These are phyloP conservation scores for Bipolaris zeicola DNA, from an alignment of 2,329 filamentous ascomycete genomes.

Conservation along the genomic window DNA sequence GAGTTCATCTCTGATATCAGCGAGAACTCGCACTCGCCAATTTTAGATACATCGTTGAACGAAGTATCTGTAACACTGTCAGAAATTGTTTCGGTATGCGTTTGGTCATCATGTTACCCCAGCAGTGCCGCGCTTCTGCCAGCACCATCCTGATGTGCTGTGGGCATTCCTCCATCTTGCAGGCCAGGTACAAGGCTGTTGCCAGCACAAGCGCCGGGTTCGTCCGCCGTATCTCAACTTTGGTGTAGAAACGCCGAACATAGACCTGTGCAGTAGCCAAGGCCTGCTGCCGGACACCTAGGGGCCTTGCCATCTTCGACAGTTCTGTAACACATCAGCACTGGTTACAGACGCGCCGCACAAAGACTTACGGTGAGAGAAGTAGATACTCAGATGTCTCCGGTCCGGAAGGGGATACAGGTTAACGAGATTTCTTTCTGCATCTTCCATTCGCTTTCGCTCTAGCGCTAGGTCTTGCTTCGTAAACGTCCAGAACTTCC, in stretches of 20 bases:
- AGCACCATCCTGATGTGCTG: constrained; percentile 94
- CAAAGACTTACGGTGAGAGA: constrained; percentile 75
- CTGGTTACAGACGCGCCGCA: not conserved
- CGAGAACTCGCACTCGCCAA: constrained; percentile 93
- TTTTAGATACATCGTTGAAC: constrained; percentile 72
- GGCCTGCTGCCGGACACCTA: constrained; percentile 86
- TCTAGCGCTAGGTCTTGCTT: constrained; percentile 77
- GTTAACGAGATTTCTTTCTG: constrained; percentile 73
- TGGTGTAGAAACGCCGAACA: constrained; percentile 89
- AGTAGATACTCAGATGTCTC: constrained; percentile 86
- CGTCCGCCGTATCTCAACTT: constrained; percentile 86
- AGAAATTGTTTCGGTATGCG: not conserved
- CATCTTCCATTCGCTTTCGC: constrained; percentile 77
- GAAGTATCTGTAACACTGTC: constrained; percentile 36
- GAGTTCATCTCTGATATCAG: constrained; percentile 90
- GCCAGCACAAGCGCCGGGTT: constrained; percentile 92
- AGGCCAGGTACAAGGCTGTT: constrained; percentile 93
- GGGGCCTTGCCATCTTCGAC: constrained; percentile 79
- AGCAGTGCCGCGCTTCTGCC: constrained; percentile 78
- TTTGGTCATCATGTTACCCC: constrained; percentile 32
- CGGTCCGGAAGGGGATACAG: constrained; percentile 82
- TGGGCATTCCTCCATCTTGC: constrained; percentile 97
- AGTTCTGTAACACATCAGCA: constrained; percentile 60
- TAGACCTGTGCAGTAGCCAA: constrained; percentile 95
- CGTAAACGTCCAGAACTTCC: constrained; percentile 87